Evolutionary conservation across 2,329 filamentous ascomycete species (phyloP).

Genomic region (Boeremia exigua): DNA sequence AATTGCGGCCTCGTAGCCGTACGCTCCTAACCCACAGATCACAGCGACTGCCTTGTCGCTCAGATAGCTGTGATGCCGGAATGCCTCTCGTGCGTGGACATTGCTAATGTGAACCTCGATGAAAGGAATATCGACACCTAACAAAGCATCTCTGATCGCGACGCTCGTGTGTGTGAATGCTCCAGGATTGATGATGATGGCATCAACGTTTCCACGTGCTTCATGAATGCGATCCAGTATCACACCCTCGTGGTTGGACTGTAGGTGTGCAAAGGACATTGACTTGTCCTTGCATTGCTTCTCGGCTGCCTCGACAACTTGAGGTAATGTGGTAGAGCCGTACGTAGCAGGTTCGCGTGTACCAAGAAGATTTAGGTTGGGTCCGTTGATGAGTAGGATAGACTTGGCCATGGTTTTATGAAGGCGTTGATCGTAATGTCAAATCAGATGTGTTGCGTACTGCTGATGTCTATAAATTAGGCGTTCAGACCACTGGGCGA

Average conservation of each 20-base stretch:
- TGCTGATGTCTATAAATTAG: not conserved
- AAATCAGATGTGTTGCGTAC: not conserved
- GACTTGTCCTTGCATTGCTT: slow-evolving; percentile 58
- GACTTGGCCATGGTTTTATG: slow-evolving; percentile 45
- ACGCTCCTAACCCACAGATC: slow-evolving; percentile 68
- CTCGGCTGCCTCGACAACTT: slow-evolving; percentile 61
- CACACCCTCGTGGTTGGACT: slow-evolving; percentile 80
- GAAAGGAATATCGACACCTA: slow-evolving; percentile 73
- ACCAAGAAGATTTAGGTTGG: slow-evolving; percentile 81
- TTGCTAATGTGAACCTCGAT: slow-evolving; percentile 80
- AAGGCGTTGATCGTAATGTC: not conserved
- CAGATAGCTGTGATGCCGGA: slow-evolving; percentile 72
- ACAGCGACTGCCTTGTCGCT: slow-evolving; percentile 78
- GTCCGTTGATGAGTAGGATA: slow-evolving; percentile 80
- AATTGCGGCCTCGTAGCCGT: slow-evolving; percentile 56
- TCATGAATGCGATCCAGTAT: slow-evolving; percentile 76
- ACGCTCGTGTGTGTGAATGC: slow-evolving; percentile 79
- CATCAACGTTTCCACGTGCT: slow-evolving; percentile 65
- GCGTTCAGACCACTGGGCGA: not conserved
- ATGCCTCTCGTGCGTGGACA: slow-evolving; percentile 73
- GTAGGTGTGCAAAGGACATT: slow-evolving; percentile 65
- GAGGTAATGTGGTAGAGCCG: slow-evolving; percentile 70
- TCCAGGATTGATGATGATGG: slow-evolving; percentile 77
- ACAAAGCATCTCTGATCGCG: slow-evolving; percentile 74
- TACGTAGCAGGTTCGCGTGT: slow-evolving; percentile 77